Evolutionary conservation across 2,329 filamentous ascomycete species (phyloP), one percentile per base, ranked within the genome.

Genomic region (Aspergillus neoniger): DNA sequence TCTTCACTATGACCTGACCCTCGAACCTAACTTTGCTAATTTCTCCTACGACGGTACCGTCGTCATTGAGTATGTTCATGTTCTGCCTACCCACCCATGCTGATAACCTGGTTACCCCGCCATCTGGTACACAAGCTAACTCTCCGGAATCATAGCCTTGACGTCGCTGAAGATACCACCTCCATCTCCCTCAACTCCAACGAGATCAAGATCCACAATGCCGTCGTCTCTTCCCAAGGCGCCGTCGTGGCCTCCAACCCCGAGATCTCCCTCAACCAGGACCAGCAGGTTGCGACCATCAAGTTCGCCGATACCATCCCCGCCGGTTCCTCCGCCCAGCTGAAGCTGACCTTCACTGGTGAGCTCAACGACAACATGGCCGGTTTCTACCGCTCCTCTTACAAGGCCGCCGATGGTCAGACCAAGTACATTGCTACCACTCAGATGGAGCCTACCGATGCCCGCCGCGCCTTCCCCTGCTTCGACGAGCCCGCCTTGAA

Each of bases 361-460:
- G 84, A 83, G 47, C 81, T 96, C 71, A 96, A 96, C 77, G 91
- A 96, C 76, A 94, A 95, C 79, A 96, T 98, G 92, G 93, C 93
- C 52, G 94, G 94, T 51, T 98, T 98, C 85, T 98, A 98, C 80
- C 88, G 94, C 60, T 96, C 92, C 1, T 96, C 92, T 6, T 98
- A 94, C 83, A 96, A 95, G 82, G 88, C 87, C 63, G 79, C 86
- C 52, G 87, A 95, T 71, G 94, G 94, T 41, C 86, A 86, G 62
- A 88, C 89, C 60, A 91, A 90, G 67, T 90, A 93, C 74, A 83
- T 98, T 72, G 94, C 93, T 28, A 94, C 92, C 25, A 91, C 91
- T 17, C 94, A 98, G 82, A 96, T 98, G 91, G 94, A 98, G 81
- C 89, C 94, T 41, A 97, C 94, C 14, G 94, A 98, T 80, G 93